Base-by-base conservation (phyloP, 1,284 basidiomycete species). In the Ustilago esculenta region DNA sequence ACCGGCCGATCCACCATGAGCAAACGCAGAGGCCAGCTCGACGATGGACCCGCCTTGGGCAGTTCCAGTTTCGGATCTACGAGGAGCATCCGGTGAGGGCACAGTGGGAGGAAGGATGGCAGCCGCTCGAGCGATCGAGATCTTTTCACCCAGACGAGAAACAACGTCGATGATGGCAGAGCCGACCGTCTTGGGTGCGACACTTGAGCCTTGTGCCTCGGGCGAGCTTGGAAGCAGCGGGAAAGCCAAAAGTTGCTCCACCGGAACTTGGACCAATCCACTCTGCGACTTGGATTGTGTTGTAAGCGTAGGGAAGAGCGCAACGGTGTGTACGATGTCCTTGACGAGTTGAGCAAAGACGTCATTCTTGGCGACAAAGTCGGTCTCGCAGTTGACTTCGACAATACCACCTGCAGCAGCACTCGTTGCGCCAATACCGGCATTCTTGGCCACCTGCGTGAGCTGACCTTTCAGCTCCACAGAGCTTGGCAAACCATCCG, bases 331-430 rank as follows among this genome's bases (percentile, higher is more conserved):
- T 3, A 92, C 90, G 69, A 97, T 89, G 70, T 92, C 89, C 33
- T 87, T 85, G 12, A 91, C 89, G 25, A 95, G 87, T 57, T 86
- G 86, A 7, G 87, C 85, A 78, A 98, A 98, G 9, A 94, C 85
- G 57, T 90, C 88, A 79, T 93, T 95, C 69, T 92, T 85, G 15
- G 89, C 92, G 12, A 97, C 94, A 82, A 97, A 97, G 84, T 98
- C 94, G 36, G 94, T 97, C 85, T 98, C 94, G 85, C 94, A 97
- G 77, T 92, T 94, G 63, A 97, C 86, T 83, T 98, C 94, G 57
- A 97, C 85, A 86, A 97, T 91, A 12, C 90, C 88, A 6, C 90
- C 92, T 23, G 91, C 87, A 36, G 78, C 70, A 4, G 59, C 41
- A 12, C 65, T 51, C 1, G 74, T 64, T 4, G 66, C 55, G 15